These are phyloP conservation scores for Rhododendron ovatum DNA, from an alignment of 148 eudicot species.

Conservation along the genomic window DNA sequence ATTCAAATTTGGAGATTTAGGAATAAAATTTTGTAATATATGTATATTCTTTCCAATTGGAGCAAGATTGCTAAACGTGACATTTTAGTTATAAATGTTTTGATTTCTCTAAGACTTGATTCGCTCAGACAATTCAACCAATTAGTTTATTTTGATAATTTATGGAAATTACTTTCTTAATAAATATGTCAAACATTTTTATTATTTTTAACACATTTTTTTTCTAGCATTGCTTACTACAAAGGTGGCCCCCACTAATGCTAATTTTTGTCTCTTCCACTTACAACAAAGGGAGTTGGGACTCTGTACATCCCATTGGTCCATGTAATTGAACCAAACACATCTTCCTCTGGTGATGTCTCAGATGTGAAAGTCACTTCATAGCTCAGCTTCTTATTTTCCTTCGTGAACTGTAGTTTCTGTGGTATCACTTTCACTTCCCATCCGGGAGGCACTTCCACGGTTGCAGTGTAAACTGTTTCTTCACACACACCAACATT, in stretches of 20 bases:
- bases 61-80: neutral
- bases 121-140: neutral
- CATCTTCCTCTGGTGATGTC: conserved; percentile 11
- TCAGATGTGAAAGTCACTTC: conserved; percentile 32
- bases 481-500: conserved; percentile 49
- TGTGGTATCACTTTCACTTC: conserved; percentile 46
- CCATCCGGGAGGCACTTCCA: conserved; percentile 39
- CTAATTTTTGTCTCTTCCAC: neutral
- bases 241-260: neutral
- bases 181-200: neutral
- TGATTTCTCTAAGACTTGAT: neutral
- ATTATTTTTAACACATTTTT: neutral
- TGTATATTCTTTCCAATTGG: neutral
- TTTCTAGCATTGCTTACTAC: neutral
- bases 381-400: conserved; percentile 29
- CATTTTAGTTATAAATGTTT: neutral
- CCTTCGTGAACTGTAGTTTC: conserved; percentile 39
- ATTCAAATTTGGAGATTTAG: neutral
- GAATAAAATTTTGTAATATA: neutral
- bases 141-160: neutral
- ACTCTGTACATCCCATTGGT: conserved; percentile 49
- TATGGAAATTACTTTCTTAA: neutral
- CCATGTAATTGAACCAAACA: conserved; percentile 67
- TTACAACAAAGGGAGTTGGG: conserved; percentile 54
- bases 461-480: conserved; percentile 30